Evolutionary conservation across 1,139 yeast genomes (phyloP).

Genomic region (Lodderomyces parapsilosis): DNA sequence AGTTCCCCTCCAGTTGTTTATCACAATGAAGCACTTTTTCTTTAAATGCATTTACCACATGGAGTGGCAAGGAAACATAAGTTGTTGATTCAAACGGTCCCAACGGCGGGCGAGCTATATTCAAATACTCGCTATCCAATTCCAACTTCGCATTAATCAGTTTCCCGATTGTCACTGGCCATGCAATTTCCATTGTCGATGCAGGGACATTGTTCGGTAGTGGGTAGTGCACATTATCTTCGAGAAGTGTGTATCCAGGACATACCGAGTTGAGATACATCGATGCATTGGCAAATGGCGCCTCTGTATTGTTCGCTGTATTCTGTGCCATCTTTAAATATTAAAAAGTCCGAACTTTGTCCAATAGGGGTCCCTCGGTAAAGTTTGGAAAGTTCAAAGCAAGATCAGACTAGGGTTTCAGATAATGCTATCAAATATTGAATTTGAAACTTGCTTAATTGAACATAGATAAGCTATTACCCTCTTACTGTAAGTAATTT

Average conservation of each 20-base stretch:
- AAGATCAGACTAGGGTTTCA: background rate
- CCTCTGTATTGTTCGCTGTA: background rate
- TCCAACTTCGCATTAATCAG: constrained; percentile 13
- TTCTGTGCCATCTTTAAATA: background rate
- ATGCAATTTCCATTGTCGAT: constrained; percentile 17
- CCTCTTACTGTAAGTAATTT: background rate
- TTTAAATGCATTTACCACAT: constrained; percentile 33
- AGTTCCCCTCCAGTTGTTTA: constrained; percentile 43
- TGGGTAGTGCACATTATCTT: constrained; percentile 34
- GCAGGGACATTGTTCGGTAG: constrained; percentile 19
- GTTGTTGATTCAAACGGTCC: constrained; percentile 37
- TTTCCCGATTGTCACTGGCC: constrained; percentile 31
- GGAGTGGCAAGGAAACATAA: constrained; percentile 43
- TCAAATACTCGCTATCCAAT: constrained; percentile 31
- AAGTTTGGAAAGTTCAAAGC: background rate
- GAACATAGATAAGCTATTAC: background rate
- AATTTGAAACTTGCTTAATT: background rate
- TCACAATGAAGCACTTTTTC: constrained; percentile 25
- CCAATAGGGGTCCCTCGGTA: background rate
- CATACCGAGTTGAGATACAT: constrained; percentile 38
- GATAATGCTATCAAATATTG: background rate
- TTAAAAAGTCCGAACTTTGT: background rate
- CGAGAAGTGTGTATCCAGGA: constrained; percentile 36
- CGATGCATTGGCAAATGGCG: constrained; percentile 4
- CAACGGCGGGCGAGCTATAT: constrained; percentile 41